Base-by-base conservation (phyloP, 768 basidiomycete species). In the Tephrocybe rancida region DNA sequence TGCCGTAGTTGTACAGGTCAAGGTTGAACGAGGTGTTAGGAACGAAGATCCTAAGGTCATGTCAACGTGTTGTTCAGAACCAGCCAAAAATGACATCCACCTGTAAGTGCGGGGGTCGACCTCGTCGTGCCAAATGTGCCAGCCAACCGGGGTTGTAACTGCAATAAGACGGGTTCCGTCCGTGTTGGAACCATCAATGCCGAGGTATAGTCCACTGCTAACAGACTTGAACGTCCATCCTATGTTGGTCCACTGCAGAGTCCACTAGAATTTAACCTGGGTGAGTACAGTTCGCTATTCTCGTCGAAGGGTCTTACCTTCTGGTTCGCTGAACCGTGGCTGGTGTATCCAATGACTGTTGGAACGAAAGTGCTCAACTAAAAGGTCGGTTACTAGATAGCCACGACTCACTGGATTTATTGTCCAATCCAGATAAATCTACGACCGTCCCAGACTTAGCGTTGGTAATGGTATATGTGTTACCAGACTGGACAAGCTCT, bases 351-450 rank as follows among this genome's bases (percentile, higher is more conserved):
- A 27, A 79, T 54, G 26, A 54, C 53, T 54, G 26, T 37, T 37
- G 3, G 14, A 5, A 41, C 13, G 39, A 13, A 41, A 9, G 39
- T 41, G n/a, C n/a, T n/a, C n/a, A n/a, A n/a, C n/a, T n/a, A n/a
- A n/a, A 5, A 41, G 11, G 39, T 13, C n/a, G 6, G 39, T 13
- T 19, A 21, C 5, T 22, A 5, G 9, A 37, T 16, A 41, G 19
- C 25, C 32, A 48, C 30, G 4, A 68, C 78, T 24, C 53, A 81
- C 81, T 73, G 44, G 80, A 73, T 7, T 42, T 62, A 53, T 79
- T 73, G 61, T 85, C 83, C 7, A 53, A 69, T 3, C 76, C 82
- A 16, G 84, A 85, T 51, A 86, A 72, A 60, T 86, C 83, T 22
- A 84, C 57, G 24, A 74, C 79, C 4, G 78, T 85, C 2, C 74